A percentile compares a stretch with the other conserved stretches of the same genome.
These are phyloP conservation scores for Prorocentrum cordatum DNA, from an alignment of 169 alveolate species.

Conservation along the genomic window DNA sequence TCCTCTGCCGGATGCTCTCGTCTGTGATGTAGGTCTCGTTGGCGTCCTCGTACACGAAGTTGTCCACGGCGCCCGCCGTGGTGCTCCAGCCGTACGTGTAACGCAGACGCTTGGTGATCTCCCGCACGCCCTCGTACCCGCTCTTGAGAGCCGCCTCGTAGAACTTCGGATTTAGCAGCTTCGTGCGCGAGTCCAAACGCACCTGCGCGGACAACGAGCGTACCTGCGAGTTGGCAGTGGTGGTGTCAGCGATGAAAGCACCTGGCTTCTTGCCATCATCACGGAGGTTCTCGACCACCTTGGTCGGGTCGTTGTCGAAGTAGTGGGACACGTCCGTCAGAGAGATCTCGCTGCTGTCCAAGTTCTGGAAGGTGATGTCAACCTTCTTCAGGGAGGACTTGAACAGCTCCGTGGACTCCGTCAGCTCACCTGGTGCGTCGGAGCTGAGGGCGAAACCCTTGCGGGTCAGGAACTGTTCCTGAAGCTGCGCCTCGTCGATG, in stretches of 20 bases:
- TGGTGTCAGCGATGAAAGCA: slow-evolving; percentile 68
- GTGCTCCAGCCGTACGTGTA: slow-evolving; percentile 70
- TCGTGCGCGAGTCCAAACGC: slow-evolving; percentile 67
- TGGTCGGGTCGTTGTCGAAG: slow-evolving; percentile 71
- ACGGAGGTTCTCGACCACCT: slow-evolving; percentile 50
- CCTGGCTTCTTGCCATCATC: slow-evolving; percentile 68
- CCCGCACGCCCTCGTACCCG: slow-evolving; percentile 71
- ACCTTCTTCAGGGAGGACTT: slow-evolving; percentile 59
- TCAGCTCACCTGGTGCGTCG: slow-evolving; percentile 66
- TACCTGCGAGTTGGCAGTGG: slow-evolving; percentile 70
- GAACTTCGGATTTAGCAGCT: slow-evolving; percentile 67
- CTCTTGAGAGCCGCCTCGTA: slow-evolving; percentile 59
- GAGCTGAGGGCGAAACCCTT: slow-evolving; percentile 64
- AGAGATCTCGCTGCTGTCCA: slow-evolving; percentile 63
- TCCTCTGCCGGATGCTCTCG: slow-evolving; percentile 43
- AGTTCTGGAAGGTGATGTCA: slow-evolving; percentile 69
- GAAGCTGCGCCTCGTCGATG: slow-evolving; percentile 28
- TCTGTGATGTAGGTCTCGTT: slow-evolving; percentile 61
- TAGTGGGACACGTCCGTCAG: slow-evolving; percentile 69
- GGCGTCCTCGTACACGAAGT: slow-evolving; percentile 70
- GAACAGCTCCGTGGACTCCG: slow-evolving; percentile 44
- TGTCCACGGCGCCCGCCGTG: slow-evolving; percentile 68
- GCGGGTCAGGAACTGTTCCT: slow-evolving; percentile 69
- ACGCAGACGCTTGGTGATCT: slow-evolving; percentile 63
- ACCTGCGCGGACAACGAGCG: slow-evolving; percentile 25